phyloP scores from a whole-genome alignment of 495 filamentous ascomycete species.

The Pyrenula massariospora region DNA sequence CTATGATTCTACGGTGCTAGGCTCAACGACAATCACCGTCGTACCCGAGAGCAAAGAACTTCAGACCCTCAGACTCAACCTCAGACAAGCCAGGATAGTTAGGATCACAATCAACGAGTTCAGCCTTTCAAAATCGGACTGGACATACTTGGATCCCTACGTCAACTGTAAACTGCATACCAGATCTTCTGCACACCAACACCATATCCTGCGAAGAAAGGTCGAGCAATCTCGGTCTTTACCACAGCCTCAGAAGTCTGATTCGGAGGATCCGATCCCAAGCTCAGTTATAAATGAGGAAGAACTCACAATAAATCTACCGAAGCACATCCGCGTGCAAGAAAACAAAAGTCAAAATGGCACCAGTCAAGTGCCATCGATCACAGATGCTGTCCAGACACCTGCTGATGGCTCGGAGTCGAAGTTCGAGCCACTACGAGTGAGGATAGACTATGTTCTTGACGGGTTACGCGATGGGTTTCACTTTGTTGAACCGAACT shows the following conservation, averaged over 20 bases:
- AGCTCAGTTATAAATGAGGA: conserved; percentile 12
- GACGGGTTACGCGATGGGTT: conserved; percentile 70
- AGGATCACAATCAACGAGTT: conserved; percentile 60
- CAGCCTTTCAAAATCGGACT: conserved; percentile 22
- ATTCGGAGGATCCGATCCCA: not conserved
- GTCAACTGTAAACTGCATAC: conserved; percentile 51
- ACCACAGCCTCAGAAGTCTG: not conserved
- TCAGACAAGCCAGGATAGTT: conserved; percentile 71
- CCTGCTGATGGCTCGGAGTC: conserved; percentile 24
- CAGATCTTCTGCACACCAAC: conserved; percentile 56
- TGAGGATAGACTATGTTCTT: conserved; percentile 63
- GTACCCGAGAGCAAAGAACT: conserved; percentile 56
- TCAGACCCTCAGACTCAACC: conserved; percentile 63
- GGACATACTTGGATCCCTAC: conserved; percentile 61
- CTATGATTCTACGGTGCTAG: conserved; percentile 56
- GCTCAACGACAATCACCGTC: conserved; percentile 70
- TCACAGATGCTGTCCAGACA: conserved; percentile 23
- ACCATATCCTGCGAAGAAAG: conserved; percentile 57
- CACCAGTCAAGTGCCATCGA: not conserved
- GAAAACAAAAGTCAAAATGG: conserved; percentile 20
- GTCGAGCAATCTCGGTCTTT: conserved; percentile 29
- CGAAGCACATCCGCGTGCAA: conserved; percentile 55
- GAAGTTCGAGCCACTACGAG: conserved; percentile 42
- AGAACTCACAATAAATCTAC: conserved; percentile 50
- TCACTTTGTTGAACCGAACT: conserved; percentile 77